Evolutionary conservation across 164 flowering plant genomes (phyloP).

Genomic region (Houttuynia cordata): DNA sequence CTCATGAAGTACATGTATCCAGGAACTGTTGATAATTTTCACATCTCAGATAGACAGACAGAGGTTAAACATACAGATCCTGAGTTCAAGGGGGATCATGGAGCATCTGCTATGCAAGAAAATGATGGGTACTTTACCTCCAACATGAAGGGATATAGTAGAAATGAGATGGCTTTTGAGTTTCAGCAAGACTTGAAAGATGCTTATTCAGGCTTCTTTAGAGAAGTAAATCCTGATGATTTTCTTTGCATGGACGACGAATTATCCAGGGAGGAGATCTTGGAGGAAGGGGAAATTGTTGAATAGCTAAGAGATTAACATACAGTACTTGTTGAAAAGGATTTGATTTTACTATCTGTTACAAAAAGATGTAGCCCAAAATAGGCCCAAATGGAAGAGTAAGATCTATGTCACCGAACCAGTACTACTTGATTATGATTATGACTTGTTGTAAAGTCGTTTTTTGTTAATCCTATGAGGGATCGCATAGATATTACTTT

Average conservation of each 20-base stretch:
- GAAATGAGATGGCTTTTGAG: slow-evolving; percentile 25
- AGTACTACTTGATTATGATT: no score
- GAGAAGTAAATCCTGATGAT: slow-evolving; percentile 45
- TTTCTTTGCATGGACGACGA: slow-evolving; percentile 44
- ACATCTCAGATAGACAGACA: slow-evolving; percentile 4
- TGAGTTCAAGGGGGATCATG: background rate
- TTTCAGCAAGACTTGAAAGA: slow-evolving; percentile 54
- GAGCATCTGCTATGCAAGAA: slow-evolving; percentile 2
- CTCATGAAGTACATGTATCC: slow-evolving; percentile 18
- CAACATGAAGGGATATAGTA: slow-evolving; percentile 6
- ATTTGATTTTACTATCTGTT: no score
- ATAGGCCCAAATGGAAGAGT: no score
- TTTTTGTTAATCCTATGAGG: no score
- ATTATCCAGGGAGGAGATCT: slow-evolving; percentile 30
- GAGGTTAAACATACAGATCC: background rate
- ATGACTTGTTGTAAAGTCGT: no score
- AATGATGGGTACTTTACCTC: slow-evolving; percentile 1
- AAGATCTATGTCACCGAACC: no score
- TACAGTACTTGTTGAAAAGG: background rate
- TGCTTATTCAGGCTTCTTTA: slow-evolving; percentile 40
- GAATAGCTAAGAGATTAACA: slow-evolving; percentile 2
- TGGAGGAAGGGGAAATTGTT: slow-evolving; percentile 71
- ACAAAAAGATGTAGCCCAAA: no score
- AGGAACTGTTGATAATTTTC: slow-evolving; percentile 6
- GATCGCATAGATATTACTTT: no score